A percentile compares a stretch with the other conserved stretches of the same genome.
These are phyloP conservation scores for Miamiensis avidus DNA, from an alignment of 169 alveolate species.

Conservation along the genomic window DNA sequence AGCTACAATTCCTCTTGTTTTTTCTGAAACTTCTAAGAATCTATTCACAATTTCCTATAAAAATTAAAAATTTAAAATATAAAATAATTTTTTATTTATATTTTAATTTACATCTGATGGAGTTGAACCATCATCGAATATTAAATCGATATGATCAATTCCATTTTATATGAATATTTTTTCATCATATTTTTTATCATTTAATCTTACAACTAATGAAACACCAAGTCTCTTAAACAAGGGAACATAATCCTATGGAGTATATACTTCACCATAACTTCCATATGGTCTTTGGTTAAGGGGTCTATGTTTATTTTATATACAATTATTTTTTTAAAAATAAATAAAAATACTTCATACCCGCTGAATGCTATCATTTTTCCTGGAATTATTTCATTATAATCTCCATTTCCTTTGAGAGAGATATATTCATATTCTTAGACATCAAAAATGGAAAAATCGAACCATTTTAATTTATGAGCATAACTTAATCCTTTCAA, in stretches of 20 bases:
- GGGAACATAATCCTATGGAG: constrained; percentile 62
- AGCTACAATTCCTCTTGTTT: constrained; percentile 70
- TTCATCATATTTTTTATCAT: constrained; percentile 60
- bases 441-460: constrained; percentile 51
- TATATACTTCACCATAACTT: constrained; percentile 30
- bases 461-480: constrained; percentile 59
- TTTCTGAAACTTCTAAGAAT: constrained; percentile 54
- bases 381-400: constrained; percentile 75
- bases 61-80: too few relatives aligned
- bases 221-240: constrained; percentile 57
- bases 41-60: constrained; percentile 49
- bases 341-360: constrained; percentile 23
- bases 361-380: constrained; percentile 63
- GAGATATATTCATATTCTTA: constrained; percentile 63
- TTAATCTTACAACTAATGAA: constrained; percentile 63
- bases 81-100: background rate
- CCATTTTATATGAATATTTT: constrained; percentile 57
- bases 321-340: background rate
- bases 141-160: constrained; percentile 60
- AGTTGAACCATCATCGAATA: constrained; percentile 70
- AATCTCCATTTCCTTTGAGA: constrained; percentile 66
- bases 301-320: background rate
- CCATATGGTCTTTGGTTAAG: background rate
- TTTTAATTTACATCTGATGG: constrained; percentile 53
- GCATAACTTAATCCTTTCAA: constrained; percentile 63